Evolutionary conservation across 2,329 filamentous ascomycete genomes (phyloP).

Genomic region (Aureobasidium leucospermi): DNA sequence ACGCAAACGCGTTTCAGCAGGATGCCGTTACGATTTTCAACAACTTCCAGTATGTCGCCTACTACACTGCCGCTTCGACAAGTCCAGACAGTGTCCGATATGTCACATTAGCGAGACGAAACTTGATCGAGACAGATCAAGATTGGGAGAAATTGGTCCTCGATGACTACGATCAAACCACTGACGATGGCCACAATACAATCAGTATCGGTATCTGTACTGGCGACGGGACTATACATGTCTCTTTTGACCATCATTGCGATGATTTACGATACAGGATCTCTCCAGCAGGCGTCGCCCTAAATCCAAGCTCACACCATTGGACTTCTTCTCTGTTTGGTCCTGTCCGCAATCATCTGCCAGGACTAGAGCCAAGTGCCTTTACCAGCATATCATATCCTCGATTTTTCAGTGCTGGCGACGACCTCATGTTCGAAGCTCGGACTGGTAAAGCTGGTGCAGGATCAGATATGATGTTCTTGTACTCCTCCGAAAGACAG

Average conservation of each 20-base stretch:
- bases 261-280: background rate
- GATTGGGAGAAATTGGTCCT: background rate
- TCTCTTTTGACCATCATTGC: background rate
- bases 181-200: background rate
- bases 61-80: background rate
- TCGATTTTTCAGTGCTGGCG: background rate
- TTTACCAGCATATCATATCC: background rate
- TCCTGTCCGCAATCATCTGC: background rate
- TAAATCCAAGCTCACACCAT: background rate
- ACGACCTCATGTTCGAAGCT: background rate
- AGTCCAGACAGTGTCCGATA: no score
- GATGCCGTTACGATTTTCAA: background rate
- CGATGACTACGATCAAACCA: background rate
- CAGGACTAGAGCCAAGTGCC: background rate
- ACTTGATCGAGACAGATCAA: background rate
- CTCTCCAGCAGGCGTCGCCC: background rate
- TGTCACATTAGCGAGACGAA: no score
- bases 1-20: background rate
- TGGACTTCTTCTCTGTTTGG: background rate
- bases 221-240: background rate
- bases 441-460: background rate
- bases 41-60: background rate
- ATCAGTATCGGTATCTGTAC: background rate
- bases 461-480: background rate
- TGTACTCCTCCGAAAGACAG: background rate